A percentile compares a stretch with the other conserved stretches of the same genome.
phyloP scores from a whole-genome alignment of 2,329 filamentous ascomycete genomes.

The Penicillium occitanis region DNA sequence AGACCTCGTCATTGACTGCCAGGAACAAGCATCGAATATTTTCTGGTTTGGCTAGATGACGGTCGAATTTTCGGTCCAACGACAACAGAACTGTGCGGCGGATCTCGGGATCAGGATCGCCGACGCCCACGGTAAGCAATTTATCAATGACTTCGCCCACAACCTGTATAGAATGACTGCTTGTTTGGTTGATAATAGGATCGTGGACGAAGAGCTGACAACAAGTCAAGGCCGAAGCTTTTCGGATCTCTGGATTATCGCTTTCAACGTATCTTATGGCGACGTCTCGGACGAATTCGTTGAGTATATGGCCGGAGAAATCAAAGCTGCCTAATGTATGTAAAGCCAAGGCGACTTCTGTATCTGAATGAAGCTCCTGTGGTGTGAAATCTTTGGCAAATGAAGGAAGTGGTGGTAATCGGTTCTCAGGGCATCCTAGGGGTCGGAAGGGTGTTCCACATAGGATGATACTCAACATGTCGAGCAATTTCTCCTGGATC shows the following conservation, averaged over 20 bases:
- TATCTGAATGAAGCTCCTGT: slow-evolving; percentile 75
- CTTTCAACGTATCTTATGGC: slow-evolving; percentile 98
- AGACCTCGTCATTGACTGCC: slow-evolving; percentile 91
- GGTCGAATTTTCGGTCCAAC: slow-evolving; percentile 89
- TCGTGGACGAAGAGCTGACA: slow-evolving; percentile 97
- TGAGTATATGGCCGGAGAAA: slow-evolving; percentile 84
- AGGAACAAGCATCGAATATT: slow-evolving; percentile 96
- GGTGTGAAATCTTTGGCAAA: slow-evolving; percentile 86
- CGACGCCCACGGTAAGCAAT: slow-evolving; percentile 88
- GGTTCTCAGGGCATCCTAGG: slow-evolving; percentile 84
- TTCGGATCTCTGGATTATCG: slow-evolving; percentile 87
- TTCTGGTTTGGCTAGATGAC: slow-evolving; percentile 94
- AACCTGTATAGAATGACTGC: slow-evolving; percentile 92
- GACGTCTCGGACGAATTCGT: slow-evolving; percentile 97
- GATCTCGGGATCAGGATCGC: slow-evolving; percentile 86
- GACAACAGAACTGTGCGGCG: slow-evolving; percentile 83
- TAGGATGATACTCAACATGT: slow-evolving; percentile 91
- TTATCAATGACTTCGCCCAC: slow-evolving; percentile 98
- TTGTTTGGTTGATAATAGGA: slow-evolving; percentile 96
- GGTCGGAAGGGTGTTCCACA: slow-evolving; percentile 91
- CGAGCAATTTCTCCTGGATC: slow-evolving; percentile 89
- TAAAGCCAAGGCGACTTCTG: slow-evolving; percentile 87
- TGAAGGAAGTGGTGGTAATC: slow-evolving; percentile 75
- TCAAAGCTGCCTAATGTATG: slow-evolving; percentile 98
- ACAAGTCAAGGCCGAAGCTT: slow-evolving; percentile 92